Evolutionary conservation across 371 early-diverging fungal genomes (phyloP), one percentile per base, ranked within the genome.

Genomic region (Haplosporangium sp.): DNA sequence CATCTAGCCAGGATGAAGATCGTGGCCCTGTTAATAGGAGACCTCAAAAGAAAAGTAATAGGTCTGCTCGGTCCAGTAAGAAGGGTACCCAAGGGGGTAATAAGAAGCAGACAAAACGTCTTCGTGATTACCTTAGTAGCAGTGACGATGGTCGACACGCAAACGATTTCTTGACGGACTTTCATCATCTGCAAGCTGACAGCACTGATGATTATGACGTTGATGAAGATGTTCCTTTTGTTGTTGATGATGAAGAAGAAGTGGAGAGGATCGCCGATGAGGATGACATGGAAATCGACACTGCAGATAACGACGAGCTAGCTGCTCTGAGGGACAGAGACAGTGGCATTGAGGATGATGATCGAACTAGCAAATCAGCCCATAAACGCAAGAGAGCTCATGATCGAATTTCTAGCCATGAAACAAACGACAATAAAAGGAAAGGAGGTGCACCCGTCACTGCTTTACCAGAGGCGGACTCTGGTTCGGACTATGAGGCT

Each of bases 81-180:
- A 71, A 65, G 19, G 38, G 62, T 1, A 17, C 61, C 2, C 48
- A 37, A 3, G 13, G 27, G 11, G 69, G 53, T 40, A 74, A 67
- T 20, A 82, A 76, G 60, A 72, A 77, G 60, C 42, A 42, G 10
- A 57, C 70, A 10, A 67, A 79, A n/a, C 72, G 89, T 10, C 81
- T 88, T 40, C 86, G 88, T 10, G 88, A 88, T 40, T 88, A 88
- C 59, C 82, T 88, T 17, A 88, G 88, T 38, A 88, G 78, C 63
- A 73, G 74, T 19, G 78, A 78, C 27, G 78, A 78, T 47, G 73
- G 64, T 11, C 73, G 45, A 10, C 72, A 85, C 27, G 85, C 84
- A 11, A 83, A 83, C 45, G 85, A 85, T 15, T 90, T 88, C 63
- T 71, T 90, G 58, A 84, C 85, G 42, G 82, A 85, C 60, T 74